phyloP scores from a whole-genome alignment of 495 filamentous ascomycete species.

The Geoglossum glabrum region DNA sequence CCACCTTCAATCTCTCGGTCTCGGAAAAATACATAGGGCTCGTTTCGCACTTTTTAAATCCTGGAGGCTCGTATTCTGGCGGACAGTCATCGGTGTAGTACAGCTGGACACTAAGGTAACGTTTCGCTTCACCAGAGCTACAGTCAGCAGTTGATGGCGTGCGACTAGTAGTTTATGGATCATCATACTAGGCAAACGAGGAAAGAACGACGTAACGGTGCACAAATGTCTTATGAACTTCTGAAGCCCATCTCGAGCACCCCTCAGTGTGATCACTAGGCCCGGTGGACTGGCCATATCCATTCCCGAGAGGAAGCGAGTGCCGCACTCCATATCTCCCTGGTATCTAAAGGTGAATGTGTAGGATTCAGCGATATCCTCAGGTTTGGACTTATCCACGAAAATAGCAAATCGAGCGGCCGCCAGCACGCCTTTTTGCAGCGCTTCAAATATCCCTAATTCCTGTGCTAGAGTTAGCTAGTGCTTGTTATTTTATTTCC shows the following conservation, averaged over 20 bases:
- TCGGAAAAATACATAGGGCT: conserved; percentile 11
- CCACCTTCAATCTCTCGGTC: conserved; percentile 10
- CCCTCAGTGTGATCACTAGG: conserved; percentile 18
- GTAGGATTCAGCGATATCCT: conserved; percentile 27
- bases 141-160: background rate
- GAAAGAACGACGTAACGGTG: conserved; percentile 6
- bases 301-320: conserved; percentile 17
- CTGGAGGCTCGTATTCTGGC: conserved; percentile 21
- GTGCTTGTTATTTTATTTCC: background rate
- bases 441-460: conserved; percentile 13
- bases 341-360: conserved; percentile 30
- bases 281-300: conserved; percentile 19
- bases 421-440: conserved; percentile 1
- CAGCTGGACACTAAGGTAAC: conserved; percentile 21
- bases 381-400: conserved; percentile 18
- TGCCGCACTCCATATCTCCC: conserved; percentile 6
- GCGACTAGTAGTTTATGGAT: background rate
- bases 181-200: conserved; percentile 26
- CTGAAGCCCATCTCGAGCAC: conserved; percentile 19
- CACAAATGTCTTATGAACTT: conserved; percentile 15
- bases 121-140: background rate
- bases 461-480: conserved; percentile 14
- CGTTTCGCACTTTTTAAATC: conserved; percentile 16
- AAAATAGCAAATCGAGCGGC: conserved; percentile 26
- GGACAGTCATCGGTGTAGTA: conserved; percentile 26